Evolutionary conservation across 2,329 filamentous ascomycete species (phyloP).

Genomic region (Phyllosticta capitalensis): DNA sequence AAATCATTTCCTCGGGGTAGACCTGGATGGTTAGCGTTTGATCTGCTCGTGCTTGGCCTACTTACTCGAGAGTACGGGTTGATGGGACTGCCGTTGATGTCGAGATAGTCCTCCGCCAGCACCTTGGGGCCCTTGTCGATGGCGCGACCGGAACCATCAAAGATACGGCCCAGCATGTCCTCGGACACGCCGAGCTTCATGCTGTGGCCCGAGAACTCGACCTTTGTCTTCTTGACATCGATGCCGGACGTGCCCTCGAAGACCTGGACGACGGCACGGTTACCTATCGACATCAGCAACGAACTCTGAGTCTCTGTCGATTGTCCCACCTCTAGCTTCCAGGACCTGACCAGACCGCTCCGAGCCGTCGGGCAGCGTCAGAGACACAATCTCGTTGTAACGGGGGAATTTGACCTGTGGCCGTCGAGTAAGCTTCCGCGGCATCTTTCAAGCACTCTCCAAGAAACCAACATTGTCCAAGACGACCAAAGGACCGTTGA

Average conservation of each 20-base stretch:
- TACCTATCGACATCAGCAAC: constrained; percentile 48
- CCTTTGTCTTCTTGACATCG: constrained; percentile 98
- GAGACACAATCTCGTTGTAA: constrained; percentile 95
- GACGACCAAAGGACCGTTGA: constrained; percentile 96
- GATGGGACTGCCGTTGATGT: constrained; percentile 98
- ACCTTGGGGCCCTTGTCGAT: constrained; percentile 99
- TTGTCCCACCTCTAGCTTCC: constrained; percentile 75
- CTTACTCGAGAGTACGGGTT: constrained; percentile 93
- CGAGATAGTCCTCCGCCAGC: constrained; percentile 91
- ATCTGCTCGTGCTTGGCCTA: constrained; percentile 15
- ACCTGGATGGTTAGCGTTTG: constrained; percentile 47
- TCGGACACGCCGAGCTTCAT: constrained; percentile 98
- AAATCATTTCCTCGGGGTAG: constrained; percentile 99
- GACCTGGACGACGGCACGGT: constrained; percentile 91
- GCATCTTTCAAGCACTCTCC: background rate
- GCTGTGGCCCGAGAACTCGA: constrained; percentile 94
- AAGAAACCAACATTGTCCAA: constrained; percentile 72
- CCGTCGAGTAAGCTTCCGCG: constrained; percentile 17
- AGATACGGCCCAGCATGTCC: constrained; percentile 98
- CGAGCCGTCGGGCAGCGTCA: constrained; percentile 92
- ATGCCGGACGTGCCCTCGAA: constrained; percentile 96
- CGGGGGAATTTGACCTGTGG: constrained; percentile 87
- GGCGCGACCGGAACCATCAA: constrained; percentile 92
- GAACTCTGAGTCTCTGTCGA: constrained; percentile 13
- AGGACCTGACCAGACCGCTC: constrained; percentile 91